A percentile compares a stretch with the other conserved stretches of the same genome.
Evolutionary conservation across 176 grass and related monocot species (phyloP).

Genomic region (Hyparrhenia diplandra): DNA sequence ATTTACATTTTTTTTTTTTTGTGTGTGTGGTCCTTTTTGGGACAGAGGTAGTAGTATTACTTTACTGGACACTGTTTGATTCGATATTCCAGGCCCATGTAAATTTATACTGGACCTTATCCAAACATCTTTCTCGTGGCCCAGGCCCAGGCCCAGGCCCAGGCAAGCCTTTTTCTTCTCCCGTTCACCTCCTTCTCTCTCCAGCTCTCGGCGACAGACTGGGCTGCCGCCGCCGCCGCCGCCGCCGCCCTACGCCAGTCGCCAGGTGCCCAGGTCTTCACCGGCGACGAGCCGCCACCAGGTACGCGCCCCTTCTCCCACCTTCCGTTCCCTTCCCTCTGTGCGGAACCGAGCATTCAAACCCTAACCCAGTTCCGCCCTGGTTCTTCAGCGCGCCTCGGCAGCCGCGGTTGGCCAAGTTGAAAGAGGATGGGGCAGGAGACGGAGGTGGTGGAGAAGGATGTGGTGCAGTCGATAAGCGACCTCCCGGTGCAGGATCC

Average conservation of each 20-base stretch:
- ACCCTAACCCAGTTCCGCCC: background rate
- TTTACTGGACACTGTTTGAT: too few species aligned
- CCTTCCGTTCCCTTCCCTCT: background rate
- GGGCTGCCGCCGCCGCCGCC: too few species aligned
- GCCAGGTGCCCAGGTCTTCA: background rate
- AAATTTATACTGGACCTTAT: background rate
- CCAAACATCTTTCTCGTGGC: background rate
- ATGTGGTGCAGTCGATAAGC: conserved; percentile 46
- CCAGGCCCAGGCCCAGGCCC: background rate
- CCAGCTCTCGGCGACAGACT: background rate
- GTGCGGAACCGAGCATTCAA: background rate
- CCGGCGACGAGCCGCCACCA: background rate
- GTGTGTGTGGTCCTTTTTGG: too few species aligned
- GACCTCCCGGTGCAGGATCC: conserved; percentile 77
- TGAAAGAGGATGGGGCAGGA: background rate
- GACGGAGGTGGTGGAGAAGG: conserved; percentile 30
- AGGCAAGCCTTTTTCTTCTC: background rate
- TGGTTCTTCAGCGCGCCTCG: background rate
- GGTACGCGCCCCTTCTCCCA: background rate
- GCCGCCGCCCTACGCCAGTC: background rate
- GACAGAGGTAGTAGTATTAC: too few species aligned
- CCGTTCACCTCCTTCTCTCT: background rate
- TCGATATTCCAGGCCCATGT: background rate
- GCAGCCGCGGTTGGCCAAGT: background rate
- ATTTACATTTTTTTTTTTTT: too few species aligned